A percentile compares a stretch with the other conserved stretches of the same genome.
phyloP scores from a whole-genome alignment of 768 basidiomycete genomes.

The Lyophyllum shimeji region DNA sequence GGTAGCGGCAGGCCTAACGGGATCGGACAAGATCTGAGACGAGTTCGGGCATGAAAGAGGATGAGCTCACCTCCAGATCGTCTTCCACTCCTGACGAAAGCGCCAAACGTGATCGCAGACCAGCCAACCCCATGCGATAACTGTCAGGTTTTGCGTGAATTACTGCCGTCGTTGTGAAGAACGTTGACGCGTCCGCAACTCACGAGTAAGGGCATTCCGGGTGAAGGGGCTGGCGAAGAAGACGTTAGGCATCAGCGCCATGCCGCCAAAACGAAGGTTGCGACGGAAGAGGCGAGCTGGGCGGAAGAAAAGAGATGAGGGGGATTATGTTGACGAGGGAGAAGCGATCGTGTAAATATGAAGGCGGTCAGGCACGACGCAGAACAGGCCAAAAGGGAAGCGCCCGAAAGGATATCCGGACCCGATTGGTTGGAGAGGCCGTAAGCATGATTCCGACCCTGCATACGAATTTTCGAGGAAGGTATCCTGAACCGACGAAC shows the following conservation, averaged over 20 bases:
- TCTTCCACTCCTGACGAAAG: neutral
- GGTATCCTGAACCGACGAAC: too few relatives aligned
- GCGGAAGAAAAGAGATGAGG: neutral
- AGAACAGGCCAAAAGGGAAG: too few relatives aligned
- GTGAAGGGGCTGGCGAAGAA: neutral
- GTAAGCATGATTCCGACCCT: too few relatives aligned
- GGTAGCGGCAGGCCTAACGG: neutral
- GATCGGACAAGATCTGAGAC: neutral
- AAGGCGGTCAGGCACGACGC: too few relatives aligned
- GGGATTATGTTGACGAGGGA: neutral
- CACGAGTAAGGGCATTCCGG: neutral
- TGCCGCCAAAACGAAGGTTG: neutral
- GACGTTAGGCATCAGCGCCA: neutral
- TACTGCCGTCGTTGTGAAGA: neutral
- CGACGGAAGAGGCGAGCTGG: neutral
- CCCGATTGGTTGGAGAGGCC: too few relatives aligned
- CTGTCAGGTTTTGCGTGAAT: neutral
- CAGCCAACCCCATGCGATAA: neutral
- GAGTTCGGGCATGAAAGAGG: neutral
- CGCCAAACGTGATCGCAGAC: neutral
- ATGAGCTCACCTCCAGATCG: slow-evolving; percentile 2
- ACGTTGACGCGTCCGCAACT: neutral
- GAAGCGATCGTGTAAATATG: too few relatives aligned
- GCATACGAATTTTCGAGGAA: too few relatives aligned
- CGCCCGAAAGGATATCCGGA: too few relatives aligned